Base-by-base conservation (phyloP, 192 early-diverging fungal species). In the Haplosporangium gracile region DNA sequence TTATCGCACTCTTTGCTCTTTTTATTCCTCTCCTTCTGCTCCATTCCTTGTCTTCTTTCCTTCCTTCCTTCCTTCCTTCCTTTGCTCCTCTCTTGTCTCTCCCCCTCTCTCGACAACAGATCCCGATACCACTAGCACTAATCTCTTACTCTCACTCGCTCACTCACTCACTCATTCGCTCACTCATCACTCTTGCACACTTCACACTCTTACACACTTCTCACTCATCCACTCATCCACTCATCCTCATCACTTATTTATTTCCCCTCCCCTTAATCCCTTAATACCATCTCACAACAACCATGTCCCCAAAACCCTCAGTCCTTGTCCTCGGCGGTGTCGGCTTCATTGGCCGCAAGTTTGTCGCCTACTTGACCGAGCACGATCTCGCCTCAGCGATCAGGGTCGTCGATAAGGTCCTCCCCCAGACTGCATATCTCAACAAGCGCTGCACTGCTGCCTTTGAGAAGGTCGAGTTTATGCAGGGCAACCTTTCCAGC, bases 281-380 rank as follows among this genome's bases (percentile, higher is more conserved):
- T 22, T 29, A 71, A 65, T 26, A 78, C 68, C 49, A 51, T 51
- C 49, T 43, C 10, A n/a, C 34, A 29, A 22, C 32, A 32, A 74
- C 53, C 22, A 89, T 89, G 88, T 79, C 88, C 39, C 81, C 88
- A 80, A 78, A 90, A 75, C 92, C 89, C 65, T 90, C 91, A 65
- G 93, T 97, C 55, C 92, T 97, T 42, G 88, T 96, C 45, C 93
- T 96, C 42, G 96, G 97, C 42, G 97, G 96, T 29, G 91, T 95
- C 72, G 96, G 96, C 45, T 97, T 97, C 80, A 93, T 97, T 63
- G 96, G 97, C 47, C 92, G 97, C 73, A 93, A 95, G 84, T 90
- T 97, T 63, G 92, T 96, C 45, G 74, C 91, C 69, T 93, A 94
- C 76, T 82, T 97, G 42, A 82, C 95, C 15, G 90, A 93, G 32